phyloP scores from a whole-genome alignment of 768 basidiomycete genomes.

The Serendipita sp. region DNA sequence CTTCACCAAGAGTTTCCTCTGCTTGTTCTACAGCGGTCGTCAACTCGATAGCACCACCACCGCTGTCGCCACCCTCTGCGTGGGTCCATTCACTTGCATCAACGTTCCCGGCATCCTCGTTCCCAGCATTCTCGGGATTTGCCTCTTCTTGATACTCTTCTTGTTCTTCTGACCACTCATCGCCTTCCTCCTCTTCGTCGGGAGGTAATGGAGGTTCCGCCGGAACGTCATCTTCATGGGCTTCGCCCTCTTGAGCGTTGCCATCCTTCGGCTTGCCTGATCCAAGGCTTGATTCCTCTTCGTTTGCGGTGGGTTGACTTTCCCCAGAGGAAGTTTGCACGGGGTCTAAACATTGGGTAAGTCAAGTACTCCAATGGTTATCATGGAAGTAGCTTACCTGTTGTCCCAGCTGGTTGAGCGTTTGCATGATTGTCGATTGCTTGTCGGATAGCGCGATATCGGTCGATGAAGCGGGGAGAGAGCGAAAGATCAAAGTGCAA shows the following conservation, averaged over 20 bases:
- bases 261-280: neutral
- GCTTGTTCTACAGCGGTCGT: neutral
- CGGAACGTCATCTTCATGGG: neutral
- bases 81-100: neutral
- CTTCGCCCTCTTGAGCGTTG: neutral
- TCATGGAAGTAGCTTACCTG: neutral
- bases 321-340: neutral
- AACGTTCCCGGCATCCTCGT: neutral
- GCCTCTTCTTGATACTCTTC: neutral
- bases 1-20: neutral
- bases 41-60: no score
- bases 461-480: constrained; percentile 8
- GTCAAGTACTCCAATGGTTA: neutral
- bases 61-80: no score
- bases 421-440: neutral
- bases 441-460: constrained; percentile 8
- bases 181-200: neutral
- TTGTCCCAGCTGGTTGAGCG: neutral
- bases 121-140: neutral
- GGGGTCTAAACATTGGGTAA: neutral
- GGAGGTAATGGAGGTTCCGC: constrained; percentile 1
- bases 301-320: neutral
- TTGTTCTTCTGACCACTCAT: constrained; percentile 4
- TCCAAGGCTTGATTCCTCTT: neutral
- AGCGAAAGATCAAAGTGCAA: constrained; percentile 8